Evolutionary conservation across 1,284 basidiomycete species (phyloP).

Genomic region (Trichosporon asahii): DNA sequence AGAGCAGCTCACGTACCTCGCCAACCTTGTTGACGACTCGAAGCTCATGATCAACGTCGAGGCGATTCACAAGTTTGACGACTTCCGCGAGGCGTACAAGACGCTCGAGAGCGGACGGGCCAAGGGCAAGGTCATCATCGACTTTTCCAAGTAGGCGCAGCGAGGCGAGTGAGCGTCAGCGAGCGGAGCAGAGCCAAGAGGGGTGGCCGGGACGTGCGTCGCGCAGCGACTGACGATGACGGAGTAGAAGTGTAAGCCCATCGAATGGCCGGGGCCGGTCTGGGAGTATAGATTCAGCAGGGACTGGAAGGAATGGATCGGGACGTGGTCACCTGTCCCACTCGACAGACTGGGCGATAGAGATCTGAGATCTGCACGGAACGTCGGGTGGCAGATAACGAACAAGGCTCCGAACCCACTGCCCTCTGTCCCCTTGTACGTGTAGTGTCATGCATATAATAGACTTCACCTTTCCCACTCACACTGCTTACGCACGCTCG

Average conservation of each 20-base stretch:
- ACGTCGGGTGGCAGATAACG: neutral
- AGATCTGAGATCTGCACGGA: neutral
- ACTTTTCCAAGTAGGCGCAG: neutral
- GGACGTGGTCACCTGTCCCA: neutral
- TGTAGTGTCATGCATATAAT: neutral
- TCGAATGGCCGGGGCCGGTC: too few relatives aligned
- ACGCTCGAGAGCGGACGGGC: constrained; percentile 20
- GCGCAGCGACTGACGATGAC: too few relatives aligned
- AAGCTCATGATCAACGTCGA: constrained; percentile 23
- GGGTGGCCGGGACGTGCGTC: too few relatives aligned
- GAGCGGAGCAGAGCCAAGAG: too few relatives aligned
- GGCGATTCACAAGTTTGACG: constrained; percentile 13
- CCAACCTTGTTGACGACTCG: constrained; percentile 14
- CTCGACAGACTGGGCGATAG: neutral
- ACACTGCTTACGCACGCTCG: neutral
- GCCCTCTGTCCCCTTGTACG: neutral
- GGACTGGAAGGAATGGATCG: neutral
- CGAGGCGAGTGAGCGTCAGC: neutral
- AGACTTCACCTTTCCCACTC: neutral
- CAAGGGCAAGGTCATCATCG: constrained; percentile 28
- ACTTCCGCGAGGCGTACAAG: constrained; percentile 22
- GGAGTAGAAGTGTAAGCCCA: too few relatives aligned
- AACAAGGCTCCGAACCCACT: neutral
- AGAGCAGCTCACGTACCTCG: constrained; percentile 17
- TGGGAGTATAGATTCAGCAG: neutral